Base-by-base conservation (phyloP, 176 grass and related monocot genomes). In the Tillandsia leiboldiana region DNA sequence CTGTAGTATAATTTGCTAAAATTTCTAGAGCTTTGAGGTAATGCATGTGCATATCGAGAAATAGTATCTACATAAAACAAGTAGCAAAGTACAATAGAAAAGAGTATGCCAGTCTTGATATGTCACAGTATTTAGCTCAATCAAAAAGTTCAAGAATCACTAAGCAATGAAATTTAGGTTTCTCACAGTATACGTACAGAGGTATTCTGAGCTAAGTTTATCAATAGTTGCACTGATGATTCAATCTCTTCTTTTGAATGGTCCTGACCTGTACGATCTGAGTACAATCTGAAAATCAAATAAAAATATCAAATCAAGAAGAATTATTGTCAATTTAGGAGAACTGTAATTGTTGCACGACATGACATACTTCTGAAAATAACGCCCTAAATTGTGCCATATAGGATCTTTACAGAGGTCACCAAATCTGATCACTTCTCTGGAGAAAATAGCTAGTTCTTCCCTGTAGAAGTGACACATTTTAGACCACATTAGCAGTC, bases 341-440 rank as follows among this genome's bases (percentile, higher is more conserved):
- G 48, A 78, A 29, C 67, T 64, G 80, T 63, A 88, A 51, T 75
- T 82, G 57, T 91, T 56, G 68, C 67, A 79, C 66, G 10, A 48
- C 48, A n/a, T 74, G 48, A 62, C 75, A 49, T 92, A 97, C 84
- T 97, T 92, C 18, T 90, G 71, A 8, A 97, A 97, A 79, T 90
- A 97, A 65, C 89, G 93, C 62, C 86, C 86, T 54, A 97, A 79
- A 70, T 92, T 85, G 77, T 97, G 93, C 93, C 93, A 97, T 66
- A 79, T 80, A 53, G 93, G 93, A 66, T 97, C 89, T 83, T 92
- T 97, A 71, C 89, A 92, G 22, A 97, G 82, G 65, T 92, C 49
- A 51, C 93, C 93, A 75, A 97, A 97, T 71, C 93, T 77, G 76
- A 92, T 87, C 22, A 97, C 93, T 90, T 97, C 93, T 78, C 74